phyloP scores from a whole-genome alignment of 257 asterid genomes.

The Solanum clarkiae region DNA sequence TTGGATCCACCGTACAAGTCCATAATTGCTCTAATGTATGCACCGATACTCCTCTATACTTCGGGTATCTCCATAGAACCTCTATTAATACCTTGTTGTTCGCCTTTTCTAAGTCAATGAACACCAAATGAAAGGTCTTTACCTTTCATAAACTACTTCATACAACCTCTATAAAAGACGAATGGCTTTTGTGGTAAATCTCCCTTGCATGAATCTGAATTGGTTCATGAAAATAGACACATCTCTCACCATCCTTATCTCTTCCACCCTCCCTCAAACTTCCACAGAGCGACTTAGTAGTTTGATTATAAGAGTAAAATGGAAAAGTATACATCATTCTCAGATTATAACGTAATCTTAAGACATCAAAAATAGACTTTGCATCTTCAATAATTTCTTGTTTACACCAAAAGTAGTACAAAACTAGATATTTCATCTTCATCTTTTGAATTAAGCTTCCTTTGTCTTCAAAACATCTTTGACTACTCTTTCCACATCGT shows the following conservation, averaged over 20 bases:
- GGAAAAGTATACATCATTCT: neutral
- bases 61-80: neutral
- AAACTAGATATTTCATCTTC: neutral
- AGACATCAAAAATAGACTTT: neutral
- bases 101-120: neutral
- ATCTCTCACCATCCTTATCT: neutral
- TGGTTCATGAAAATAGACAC: neutral
- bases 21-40: neutral
- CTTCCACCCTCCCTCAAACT: neutral
- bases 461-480: too few species aligned
- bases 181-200: neutral
- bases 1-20: neutral
- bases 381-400: neutral
- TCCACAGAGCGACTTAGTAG: neutral
- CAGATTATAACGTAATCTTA: neutral
- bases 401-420: neutral
- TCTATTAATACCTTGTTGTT: neutral
- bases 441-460: too few species aligned
- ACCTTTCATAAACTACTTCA: neutral
- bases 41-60: neutral
- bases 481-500: too few species aligned
- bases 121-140: neutral
- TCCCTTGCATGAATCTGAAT: neutral
- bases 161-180: neutral
- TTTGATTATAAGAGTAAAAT: neutral